Percentiles rank a stretch among this genome's conserved stretches.
These are phyloP conservation scores for Aschersonia sp. DNA, from an alignment of 2,329 filamentous ascomycete species.

Conservation along the genomic window DNA sequence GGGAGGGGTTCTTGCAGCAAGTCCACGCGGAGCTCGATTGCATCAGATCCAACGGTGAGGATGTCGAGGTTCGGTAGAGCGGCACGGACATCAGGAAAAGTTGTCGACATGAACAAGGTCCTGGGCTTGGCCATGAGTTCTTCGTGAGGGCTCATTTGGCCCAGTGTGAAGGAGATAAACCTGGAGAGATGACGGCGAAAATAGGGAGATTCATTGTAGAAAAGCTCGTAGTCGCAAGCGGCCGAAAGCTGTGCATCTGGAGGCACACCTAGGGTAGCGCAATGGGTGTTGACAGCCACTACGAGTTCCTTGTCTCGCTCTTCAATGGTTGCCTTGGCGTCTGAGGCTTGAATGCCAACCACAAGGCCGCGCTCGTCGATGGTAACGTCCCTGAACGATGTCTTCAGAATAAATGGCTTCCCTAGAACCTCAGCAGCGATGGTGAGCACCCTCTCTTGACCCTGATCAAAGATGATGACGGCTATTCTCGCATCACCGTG, in stretches of 20 bases:
- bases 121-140: slow-evolving; percentile 63
- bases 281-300: slow-evolving; percentile 63
- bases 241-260: slow-evolving; percentile 51
- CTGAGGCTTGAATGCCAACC: slow-evolving; percentile 45
- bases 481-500: slow-evolving; percentile 43
- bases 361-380: slow-evolving; percentile 47
- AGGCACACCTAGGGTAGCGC: slow-evolving; percentile 54
- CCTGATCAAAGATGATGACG: slow-evolving; percentile 54
- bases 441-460: slow-evolving; percentile 60
- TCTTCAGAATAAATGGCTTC: slow-evolving; percentile 50
- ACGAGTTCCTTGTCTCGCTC: slow-evolving; percentile 43
- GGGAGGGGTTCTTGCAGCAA: slow-evolving; percentile 57
- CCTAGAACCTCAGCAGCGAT: slow-evolving; percentile 68
- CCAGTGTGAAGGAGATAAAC: slow-evolving; percentile 66
- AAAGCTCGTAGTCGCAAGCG: slow-evolving; percentile 71
- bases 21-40: slow-evolving; percentile 74
- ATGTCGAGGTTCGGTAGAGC: slow-evolving; percentile 78
- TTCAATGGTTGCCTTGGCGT: slow-evolving; percentile 42
- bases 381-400: slow-evolving; percentile 38
- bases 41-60: slow-evolving; percentile 72
- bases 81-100: slow-evolving; percentile 72
- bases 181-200: slow-evolving; percentile 63
- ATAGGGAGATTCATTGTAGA: slow-evolving; percentile 61
- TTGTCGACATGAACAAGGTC: slow-evolving; percentile 77
- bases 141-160: slow-evolving; percentile 65